Conservation (phyloP, 805 yeast species). For the Barnettozyma populi region DNA sequence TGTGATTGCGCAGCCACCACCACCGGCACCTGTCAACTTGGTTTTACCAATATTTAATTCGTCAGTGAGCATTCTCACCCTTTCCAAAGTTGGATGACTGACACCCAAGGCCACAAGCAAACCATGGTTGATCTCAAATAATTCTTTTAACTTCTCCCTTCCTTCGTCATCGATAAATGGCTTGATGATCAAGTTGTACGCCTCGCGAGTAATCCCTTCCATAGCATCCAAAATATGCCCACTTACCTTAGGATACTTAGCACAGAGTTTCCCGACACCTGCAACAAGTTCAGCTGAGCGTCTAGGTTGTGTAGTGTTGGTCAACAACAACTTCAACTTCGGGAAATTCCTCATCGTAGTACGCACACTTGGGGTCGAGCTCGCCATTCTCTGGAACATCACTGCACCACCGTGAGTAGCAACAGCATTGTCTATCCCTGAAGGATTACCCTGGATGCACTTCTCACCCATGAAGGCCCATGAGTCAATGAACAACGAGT, state of each 20-base stretch:
- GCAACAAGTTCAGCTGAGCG: constrained; percentile 81
- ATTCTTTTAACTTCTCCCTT: constrained; percentile 43
- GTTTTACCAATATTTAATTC: constrained; percentile 70
- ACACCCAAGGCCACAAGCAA: constrained; percentile 81
- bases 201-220: constrained; percentile 67
- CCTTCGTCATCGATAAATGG: constrained; percentile 42
- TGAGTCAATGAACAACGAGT: constrained; percentile 59
- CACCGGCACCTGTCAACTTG: constrained; percentile 97
- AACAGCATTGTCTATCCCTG: constrained; percentile 95
- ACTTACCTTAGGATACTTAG: constrained; percentile 48
- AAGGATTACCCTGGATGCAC: constrained; percentile 94
- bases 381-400: constrained; percentile 60
- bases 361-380: constrained; percentile 55
- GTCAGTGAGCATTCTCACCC: constrained; percentile 62
- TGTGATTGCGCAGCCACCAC: constrained; percentile 98
- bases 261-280: constrained; percentile 55
- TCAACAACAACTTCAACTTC: constrained; percentile 62
- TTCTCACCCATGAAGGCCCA: constrained; percentile 95
- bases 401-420: constrained; percentile 97
- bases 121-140: constrained; percentile 84
- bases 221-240: constrained; percentile 67
- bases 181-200: constrained; percentile 55
- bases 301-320: constrained; percentile 84
- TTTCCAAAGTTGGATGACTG: constrained; percentile 86
- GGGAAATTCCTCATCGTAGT: constrained; percentile 72